These are phyloP conservation scores for Botrytis byssoidea DNA, from an alignment of 2,329 filamentous ascomycete genomes.

Conservation along the genomic window DNA sequence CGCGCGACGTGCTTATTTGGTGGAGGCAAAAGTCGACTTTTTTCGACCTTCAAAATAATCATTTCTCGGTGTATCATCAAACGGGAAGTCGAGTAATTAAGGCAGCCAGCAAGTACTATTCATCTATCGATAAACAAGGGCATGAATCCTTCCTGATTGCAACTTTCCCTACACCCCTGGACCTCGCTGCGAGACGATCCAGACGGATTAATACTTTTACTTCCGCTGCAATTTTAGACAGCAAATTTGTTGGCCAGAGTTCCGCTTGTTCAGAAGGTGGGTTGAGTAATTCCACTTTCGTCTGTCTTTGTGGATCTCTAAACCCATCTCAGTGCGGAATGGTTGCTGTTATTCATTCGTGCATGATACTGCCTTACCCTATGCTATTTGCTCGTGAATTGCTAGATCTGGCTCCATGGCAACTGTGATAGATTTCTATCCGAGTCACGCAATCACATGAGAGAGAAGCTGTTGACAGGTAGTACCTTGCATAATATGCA, in stretches of 20 bases:
- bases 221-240: constrained; percentile 17
- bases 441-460: not conserved
- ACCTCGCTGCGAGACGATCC: constrained; percentile 18
- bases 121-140: constrained; percentile 20
- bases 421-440: not conserved
- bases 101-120: constrained; percentile 6
- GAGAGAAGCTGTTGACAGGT: not conserved
- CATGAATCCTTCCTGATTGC: constrained; percentile 19
- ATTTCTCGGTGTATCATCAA: not conserved
- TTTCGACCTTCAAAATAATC: not conserved
- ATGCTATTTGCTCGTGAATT: constrained; percentile 1
- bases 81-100: not conserved
- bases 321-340: not conserved
- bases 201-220: constrained; percentile 10
- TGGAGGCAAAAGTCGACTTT: not conserved
- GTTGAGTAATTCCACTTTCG: constrained; percentile 19
- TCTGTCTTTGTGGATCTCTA: constrained; percentile 10
- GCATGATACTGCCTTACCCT: not conserved
- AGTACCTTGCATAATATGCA: constrained; percentile 11
- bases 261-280: constrained; percentile 15
- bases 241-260: constrained; percentile 2
- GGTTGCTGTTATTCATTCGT: not conserved
- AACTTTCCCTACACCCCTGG: constrained; percentile 10
- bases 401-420: not conserved
- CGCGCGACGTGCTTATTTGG: not conserved